Base-by-base conservation (phyloP, 2,329 filamentous ascomycete genomes). In the Phoma sp. region DNA sequence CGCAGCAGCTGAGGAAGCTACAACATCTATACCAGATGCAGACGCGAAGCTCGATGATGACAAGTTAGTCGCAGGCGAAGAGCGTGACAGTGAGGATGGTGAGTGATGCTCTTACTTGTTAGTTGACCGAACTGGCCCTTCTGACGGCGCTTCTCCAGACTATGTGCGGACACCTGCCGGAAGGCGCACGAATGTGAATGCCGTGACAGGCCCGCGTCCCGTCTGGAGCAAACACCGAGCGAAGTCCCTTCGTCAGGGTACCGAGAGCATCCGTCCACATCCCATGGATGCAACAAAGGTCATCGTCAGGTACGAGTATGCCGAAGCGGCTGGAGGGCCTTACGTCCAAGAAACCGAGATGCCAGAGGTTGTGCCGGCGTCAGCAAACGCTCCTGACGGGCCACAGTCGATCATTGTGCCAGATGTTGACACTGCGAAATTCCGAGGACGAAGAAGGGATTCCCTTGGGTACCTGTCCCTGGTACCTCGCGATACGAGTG, bases 341-440 rank as follows among this genome's bases (percentile, higher is more conserved):
- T 53, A 38, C 15, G 7, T 28, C 10, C 50, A 53, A 9, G 39
- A 54, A 10, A 48, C 45, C 0, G 30, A 38, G 6, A 29, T 48
- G 5, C 51, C 51, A 1, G 33, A 39, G 6, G 37, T 36, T 1
- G 15, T 43, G 20, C 20, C 25, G 2, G 5, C 7, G 14, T 15
- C 32, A 7, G 18, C 43, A 3, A 28, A 14, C 7, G 14, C 14
- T 5, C 12, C 12, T 9, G 12, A n/a, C 7, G 14, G 12, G 25
- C 6, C 32, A 45, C 1, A 38, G 43, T 12, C n/a, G n/a, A 20
- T 48, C 28, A 48, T 54, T 1, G 37, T 43, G 14, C 51, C 51
- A 2, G 38, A 43, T 14, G 32, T 48, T 1, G 38, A 39, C 4
- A 18, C 38, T 0, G 43, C 51, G 1, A 54, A 33, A 5, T 12